Conservation (phyloP, 371 early-diverging fungal species). For the Syncephalastrum monosporum region DNA sequence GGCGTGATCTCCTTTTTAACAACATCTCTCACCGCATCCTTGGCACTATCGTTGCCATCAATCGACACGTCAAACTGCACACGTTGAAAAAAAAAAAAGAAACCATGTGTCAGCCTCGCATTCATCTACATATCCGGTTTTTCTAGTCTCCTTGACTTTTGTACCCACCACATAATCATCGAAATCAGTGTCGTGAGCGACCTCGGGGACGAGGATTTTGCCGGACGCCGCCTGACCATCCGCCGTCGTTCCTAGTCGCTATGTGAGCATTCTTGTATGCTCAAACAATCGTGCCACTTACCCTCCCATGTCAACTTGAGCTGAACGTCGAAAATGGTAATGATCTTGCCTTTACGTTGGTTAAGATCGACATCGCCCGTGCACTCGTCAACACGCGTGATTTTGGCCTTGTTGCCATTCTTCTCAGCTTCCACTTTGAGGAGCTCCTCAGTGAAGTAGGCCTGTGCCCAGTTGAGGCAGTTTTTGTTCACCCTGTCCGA, state of each 20-base stretch:
- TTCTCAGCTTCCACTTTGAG: constrained; percentile 43
- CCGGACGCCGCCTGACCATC: constrained; percentile 75
- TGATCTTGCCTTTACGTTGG: constrained; percentile 87
- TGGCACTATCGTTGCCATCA: constrained; percentile 56
- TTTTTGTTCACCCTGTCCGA: constrained; percentile 82
- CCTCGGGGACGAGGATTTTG: constrained; percentile 84
- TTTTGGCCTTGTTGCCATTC: constrained; percentile 50
- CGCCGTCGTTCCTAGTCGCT: constrained; percentile 46
- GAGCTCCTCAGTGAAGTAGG: constrained; percentile 60
- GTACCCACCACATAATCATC: constrained; percentile 77
- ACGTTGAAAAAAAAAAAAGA: not conserved
- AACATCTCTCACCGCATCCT: constrained; percentile 66
- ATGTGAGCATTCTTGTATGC: too few relatives aligned
- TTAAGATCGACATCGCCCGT: constrained; percentile 83
- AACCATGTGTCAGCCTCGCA: not conserved
- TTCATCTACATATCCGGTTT: not conserved
- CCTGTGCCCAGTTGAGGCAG: constrained; percentile 79
- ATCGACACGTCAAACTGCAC: constrained; percentile 75
- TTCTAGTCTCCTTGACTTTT: not conserved
- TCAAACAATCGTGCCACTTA: constrained; percentile 16
- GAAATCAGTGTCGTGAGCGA: constrained; percentile 84
- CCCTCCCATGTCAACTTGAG: constrained; percentile 73
- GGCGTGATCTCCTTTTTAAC: constrained; percentile 70
- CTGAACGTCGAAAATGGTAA: constrained; percentile 80
- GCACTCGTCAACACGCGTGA: constrained; percentile 56